A percentile compares a stretch with the other conserved stretches of the same genome.
phyloP scores from a whole-genome alignment of 768 basidiomycete genomes.

The Mycena floridula region DNA sequence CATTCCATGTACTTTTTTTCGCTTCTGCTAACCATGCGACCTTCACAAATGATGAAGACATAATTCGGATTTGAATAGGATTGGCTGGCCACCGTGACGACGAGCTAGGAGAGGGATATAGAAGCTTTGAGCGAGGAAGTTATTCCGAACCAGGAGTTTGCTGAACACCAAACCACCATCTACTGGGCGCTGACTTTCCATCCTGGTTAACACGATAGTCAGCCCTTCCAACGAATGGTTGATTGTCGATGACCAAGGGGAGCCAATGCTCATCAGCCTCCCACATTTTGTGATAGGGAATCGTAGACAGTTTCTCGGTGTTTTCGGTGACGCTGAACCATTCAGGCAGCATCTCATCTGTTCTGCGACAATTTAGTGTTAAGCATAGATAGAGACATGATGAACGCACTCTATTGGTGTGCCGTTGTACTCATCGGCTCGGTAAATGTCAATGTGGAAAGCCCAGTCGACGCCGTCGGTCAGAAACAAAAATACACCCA shows the following conservation, averaged over 20 bases:
- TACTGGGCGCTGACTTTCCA: conserved; percentile 21
- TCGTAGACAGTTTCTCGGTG: conserved; percentile 20
- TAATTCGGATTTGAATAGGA: no score
- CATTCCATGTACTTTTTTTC: no score
- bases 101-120: no score
- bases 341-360: conserved; percentile 82
- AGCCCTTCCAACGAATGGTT: conserved; percentile 36
- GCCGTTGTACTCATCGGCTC: conserved; percentile 56
- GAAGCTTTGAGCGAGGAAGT: no score
- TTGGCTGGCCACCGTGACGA: no score
- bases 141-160: no score
- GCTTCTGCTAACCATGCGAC: no score
- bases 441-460: conserved; percentile 70
- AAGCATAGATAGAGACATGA: not conserved
- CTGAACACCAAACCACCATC: conserved; percentile 46
- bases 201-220: conserved; percentile 33
- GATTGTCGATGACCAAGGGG: conserved; percentile 42
- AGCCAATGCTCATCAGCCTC: conserved; percentile 66
- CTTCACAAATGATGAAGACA: no score
- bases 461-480: conserved; percentile 47
- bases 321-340: conserved; percentile 54
- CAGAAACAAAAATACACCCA: conserved; percentile 62
- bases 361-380: conserved; percentile 33
- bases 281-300: conserved; percentile 62
- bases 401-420: conserved; percentile 56